These are phyloP conservation scores for Phytopythium cucurbitacearum DNA, from an alignment of 352 stramenopile species.

Conservation along the genomic window DNA sequence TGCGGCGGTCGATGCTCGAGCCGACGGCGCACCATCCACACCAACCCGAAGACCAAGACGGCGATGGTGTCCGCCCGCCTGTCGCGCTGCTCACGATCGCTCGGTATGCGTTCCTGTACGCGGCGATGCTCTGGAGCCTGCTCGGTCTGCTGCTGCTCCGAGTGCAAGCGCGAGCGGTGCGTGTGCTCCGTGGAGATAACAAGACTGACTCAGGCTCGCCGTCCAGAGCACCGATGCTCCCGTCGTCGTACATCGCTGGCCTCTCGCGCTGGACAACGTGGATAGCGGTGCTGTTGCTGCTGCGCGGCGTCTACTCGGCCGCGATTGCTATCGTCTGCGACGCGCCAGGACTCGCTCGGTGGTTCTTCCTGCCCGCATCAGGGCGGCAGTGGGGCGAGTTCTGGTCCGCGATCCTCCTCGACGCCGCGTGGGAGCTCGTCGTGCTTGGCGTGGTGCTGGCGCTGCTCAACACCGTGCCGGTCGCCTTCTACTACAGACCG, in stretches of 20 bases:
- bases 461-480: constrained; percentile 4
- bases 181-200: constrained; percentile 14
- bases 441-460: neutral
- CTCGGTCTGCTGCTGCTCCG: constrained; percentile 20
- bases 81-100: no score
- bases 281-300: constrained; percentile 3
- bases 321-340: neutral
- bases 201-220: no score
- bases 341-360: neutral
- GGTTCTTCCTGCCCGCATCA: constrained; percentile 2
- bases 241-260: constrained; percentile 1
- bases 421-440: constrained; percentile 5
- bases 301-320: constrained; percentile 2
- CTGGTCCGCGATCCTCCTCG: constrained; percentile 1
- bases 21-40: no score
- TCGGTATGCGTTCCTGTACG: constrained; percentile 10
- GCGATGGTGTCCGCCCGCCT: no score
- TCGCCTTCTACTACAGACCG: constrained; percentile 2
- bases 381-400: neutral
- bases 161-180: constrained; percentile 12
- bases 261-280: neutral
- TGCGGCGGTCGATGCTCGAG: no score
- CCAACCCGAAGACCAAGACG: no score
- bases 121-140: constrained; percentile 17
- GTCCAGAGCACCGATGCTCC: neutral